phyloP scores from a whole-genome alignment of 805 yeast species.

The Metschnikowia proteae region DNA sequence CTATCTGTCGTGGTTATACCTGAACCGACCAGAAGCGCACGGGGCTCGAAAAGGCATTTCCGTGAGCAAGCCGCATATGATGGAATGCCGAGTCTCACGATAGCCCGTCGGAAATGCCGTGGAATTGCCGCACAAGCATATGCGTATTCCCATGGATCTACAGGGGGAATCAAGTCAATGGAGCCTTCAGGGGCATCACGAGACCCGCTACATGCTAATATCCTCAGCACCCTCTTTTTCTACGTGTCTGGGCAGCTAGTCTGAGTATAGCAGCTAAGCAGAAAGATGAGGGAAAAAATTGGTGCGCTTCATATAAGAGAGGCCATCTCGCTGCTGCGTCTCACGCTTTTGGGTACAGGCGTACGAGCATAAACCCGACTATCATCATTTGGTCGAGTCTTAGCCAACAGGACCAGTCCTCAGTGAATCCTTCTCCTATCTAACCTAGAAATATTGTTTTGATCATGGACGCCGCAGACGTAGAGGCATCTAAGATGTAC shows the following conservation, averaged over 20 bases:
- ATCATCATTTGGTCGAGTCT: background rate
- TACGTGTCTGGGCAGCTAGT: background rate
- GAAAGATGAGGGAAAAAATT: background rate
- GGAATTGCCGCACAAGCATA: background rate
- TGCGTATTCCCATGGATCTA: background rate
- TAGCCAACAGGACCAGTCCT: background rate
- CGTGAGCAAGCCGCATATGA: background rate
- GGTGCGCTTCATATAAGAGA: background rate
- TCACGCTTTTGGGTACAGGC: slow-evolving; percentile 8
- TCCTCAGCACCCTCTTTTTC: background rate
- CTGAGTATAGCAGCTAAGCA: background rate
- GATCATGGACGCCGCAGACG: slow-evolving; percentile 19
- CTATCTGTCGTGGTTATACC: background rate
- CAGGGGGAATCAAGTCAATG: background rate
- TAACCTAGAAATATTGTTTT: background rate
- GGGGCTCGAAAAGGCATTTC: background rate
- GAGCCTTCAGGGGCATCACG: background rate
- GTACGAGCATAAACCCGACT: background rate
- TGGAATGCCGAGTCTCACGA: background rate
- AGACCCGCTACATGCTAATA: background rate
- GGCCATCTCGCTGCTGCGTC: slow-evolving; percentile 5
- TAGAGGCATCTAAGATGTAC: slow-evolving; percentile 34
- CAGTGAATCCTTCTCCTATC: background rate
- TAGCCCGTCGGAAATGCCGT: background rate
- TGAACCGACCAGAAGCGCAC: background rate